Evolutionary conservation across 768 basidiomycete genomes (phyloP), one percentile per base, ranked within the genome.

Genomic region (Leccinum boreale): DNA sequence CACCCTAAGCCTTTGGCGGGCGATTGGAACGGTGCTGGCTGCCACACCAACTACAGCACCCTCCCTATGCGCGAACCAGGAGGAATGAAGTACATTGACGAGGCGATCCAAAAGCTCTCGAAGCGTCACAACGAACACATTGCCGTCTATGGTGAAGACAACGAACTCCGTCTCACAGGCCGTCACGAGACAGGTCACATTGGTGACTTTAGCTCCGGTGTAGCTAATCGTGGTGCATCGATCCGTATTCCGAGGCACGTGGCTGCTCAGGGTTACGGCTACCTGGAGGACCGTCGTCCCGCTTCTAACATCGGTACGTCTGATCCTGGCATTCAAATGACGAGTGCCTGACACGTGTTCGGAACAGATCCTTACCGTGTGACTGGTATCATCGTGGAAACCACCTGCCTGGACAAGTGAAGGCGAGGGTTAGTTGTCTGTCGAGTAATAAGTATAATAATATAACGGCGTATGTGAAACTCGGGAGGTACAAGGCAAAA

Each of bases 21-120:
- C 62, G 97, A 99, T 74, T 99, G 97, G 97, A 99, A 99, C 76
- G 97, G 97, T 70, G 97, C 97, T 63, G 97, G 97, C 55, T 92
- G 90, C 81, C 96, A 98, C 84, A 90, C 90, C 79, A 99, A 98
- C 86, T 98, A 84, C 84, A 92, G 89, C 69, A 98, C 97, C 66
- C 87, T 89, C 75, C 81, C 81, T 52, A 99, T 96, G 90, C 93
- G 97, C 61, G 91, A 93, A 73, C 84, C 86, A 46, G 94, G 91
- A 74, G 97, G 97, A 67, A 92, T 94, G 79, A 90, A 94, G 78
- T 69, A 75, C 61, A 98, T 98, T 71, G 89, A 98, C 65, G 85
- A 83, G 47, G 94, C 94, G 55, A 97, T 98, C 71, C 89, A 90
- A 80, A 98, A 96, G 79, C 81, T 99, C 59, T 78, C 86, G 65